phyloP scores from a whole-genome alignment of 495 filamentous ascomycete genomes.

The Neurospora sp. region DNA sequence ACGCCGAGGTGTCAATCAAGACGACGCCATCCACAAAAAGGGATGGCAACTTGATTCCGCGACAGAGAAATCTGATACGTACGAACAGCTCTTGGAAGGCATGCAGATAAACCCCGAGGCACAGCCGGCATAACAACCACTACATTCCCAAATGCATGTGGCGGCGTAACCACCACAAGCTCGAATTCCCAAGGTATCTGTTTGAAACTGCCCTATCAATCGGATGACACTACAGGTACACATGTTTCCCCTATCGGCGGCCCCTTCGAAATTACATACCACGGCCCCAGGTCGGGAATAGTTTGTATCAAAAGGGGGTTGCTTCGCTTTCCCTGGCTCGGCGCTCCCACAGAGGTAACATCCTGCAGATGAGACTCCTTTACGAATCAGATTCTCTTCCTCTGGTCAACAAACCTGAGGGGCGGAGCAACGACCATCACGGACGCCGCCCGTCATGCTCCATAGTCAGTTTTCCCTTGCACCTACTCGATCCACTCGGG shows the following conservation, averaged over 20 bases:
- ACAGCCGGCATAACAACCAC: neutral
- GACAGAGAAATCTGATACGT: neutral
- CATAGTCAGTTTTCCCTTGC: neutral
- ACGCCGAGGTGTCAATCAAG: neutral
- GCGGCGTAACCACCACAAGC: neutral
- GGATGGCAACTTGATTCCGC: neutral
- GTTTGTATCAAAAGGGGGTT: neutral
- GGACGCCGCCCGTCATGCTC: neutral
- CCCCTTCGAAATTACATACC: neutral
- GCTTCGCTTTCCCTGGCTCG: neutral
- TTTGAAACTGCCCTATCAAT: neutral
- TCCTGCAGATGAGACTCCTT: neutral
- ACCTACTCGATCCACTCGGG: neutral
- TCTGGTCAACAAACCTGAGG: neutral
- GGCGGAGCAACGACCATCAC: neutral
- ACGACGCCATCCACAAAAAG: neutral
- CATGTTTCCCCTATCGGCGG: neutral
- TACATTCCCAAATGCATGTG: neutral
- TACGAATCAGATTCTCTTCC: neutral
- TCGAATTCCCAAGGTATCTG: neutral
- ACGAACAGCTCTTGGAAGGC: neutral
- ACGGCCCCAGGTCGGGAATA: neutral
- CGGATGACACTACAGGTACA: neutral
- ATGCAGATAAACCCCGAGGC: neutral
- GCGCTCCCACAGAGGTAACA: neutral